A percentile compares a stretch with the other conserved stretches of the same genome.
phyloP scores from a whole-genome alignment of 768 basidiomycete species.

The Boletales sp. region DNA sequence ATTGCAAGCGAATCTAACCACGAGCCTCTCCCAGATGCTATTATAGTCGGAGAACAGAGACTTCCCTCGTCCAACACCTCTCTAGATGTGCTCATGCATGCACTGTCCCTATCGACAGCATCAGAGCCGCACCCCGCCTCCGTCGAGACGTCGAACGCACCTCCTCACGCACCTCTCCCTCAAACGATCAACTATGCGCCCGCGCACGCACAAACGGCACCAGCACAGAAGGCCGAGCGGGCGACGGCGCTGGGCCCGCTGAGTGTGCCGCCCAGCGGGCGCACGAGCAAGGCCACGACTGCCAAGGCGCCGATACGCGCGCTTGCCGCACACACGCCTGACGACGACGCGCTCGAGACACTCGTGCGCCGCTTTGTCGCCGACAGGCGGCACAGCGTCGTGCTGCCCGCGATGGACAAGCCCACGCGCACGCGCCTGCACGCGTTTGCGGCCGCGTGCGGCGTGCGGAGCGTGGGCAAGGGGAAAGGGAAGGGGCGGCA shows the following conservation, averaged over 20 bases:
- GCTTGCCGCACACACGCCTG: too few relatives aligned
- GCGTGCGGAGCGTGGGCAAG: conserved; percentile 72
- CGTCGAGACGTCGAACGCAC: neutral
- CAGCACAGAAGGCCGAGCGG: conserved; percentile 61
- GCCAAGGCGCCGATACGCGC: conserved; percentile 38
- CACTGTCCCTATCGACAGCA: neutral
- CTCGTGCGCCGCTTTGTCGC: conserved; percentile 69
- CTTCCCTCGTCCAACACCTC: too few relatives aligned
- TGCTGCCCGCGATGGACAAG: conserved; percentile 78
- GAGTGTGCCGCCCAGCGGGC: conserved; percentile 19
- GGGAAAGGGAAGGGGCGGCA: conserved; percentile 67
- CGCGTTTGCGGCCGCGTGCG: conserved; percentile 75
- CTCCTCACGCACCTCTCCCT: neutral
- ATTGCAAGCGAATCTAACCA: conserved; percentile 2
- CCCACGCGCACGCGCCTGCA: conserved; percentile 70
- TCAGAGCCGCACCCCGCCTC: neutral
- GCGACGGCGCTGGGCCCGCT: conserved; percentile 60
- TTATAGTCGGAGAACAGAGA: neutral
- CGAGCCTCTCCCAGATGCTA: neutral
- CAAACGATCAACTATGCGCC: neutral
- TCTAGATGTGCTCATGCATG: neutral
- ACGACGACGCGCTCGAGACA: conserved; percentile 62
- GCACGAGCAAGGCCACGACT: conserved; percentile 66
- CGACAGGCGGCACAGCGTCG: conserved; percentile 49
- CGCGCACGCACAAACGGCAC: too few relatives aligned